These are phyloP conservation scores for Candida sanyaensis DNA, from an alignment of 1,139 yeast genomes.

Conservation along the genomic window DNA sequence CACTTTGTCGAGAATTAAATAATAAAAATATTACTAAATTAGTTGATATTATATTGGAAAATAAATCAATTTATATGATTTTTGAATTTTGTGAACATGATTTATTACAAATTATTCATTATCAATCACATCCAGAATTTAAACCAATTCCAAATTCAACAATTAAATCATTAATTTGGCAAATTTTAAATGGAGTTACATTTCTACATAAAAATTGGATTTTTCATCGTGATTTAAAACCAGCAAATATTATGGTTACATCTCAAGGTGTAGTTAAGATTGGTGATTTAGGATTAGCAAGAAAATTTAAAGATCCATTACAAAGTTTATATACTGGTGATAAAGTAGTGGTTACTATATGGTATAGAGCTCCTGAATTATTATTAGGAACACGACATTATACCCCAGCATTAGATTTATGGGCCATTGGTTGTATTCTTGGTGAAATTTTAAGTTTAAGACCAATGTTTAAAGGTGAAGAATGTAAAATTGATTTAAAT, in stretches of 20 bases:
- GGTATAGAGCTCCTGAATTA: constrained; percentile 97
- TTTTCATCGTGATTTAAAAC: constrained; percentile 91
- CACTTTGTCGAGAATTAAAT: constrained; percentile 83
- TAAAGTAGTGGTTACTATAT: constrained; percentile 95
- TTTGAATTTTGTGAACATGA: constrained; percentile 97
- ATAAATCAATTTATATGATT: constrained; percentile 90
- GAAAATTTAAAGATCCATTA: constrained; percentile 84
- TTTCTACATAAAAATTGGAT: constrained; percentile 96
- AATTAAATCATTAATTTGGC: constrained; percentile 86
- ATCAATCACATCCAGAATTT: constrained; percentile 86
- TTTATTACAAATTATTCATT: constrained; percentile 87
- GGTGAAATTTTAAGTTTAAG: constrained; percentile 87
- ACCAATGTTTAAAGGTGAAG: constrained; percentile 97
- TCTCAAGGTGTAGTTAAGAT: constrained; percentile 87
- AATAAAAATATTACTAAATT: constrained; percentile 80
- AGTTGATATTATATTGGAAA: constrained; percentile 84
- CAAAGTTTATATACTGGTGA: constrained; percentile 93
- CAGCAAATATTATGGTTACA: constrained; percentile 97
- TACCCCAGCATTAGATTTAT: constrained; percentile 90
- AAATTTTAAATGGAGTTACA: constrained; percentile 86
- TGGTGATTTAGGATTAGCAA: constrained; percentile 93
- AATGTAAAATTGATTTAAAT: constrained; percentile 81
- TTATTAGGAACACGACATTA: constrained; percentile 90
- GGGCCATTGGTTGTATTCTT: constrained; percentile 97
- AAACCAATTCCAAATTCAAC: constrained; percentile 76